Conservation (phyloP, 805 yeast genomes). For the Martiniozyma abietophila region DNA sequence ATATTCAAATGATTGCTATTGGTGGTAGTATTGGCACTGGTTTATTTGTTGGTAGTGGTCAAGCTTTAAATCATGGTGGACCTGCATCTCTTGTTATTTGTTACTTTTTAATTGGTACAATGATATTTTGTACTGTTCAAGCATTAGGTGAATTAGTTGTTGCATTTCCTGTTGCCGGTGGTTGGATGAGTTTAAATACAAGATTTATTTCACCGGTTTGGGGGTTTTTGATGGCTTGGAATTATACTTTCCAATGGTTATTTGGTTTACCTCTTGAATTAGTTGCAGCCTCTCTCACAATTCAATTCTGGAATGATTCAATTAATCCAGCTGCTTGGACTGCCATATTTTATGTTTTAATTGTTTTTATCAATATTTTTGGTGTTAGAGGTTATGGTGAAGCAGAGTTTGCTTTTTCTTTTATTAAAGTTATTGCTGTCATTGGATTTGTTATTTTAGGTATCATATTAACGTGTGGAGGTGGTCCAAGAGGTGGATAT, state of each 20-base stretch:
- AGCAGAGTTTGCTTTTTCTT: constrained; percentile 47
- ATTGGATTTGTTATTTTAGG: constrained; percentile 47
- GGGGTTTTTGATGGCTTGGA: constrained; percentile 54
- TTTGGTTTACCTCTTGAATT: constrained; percentile 42
- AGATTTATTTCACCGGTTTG: constrained; percentile 47
- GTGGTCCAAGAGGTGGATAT: constrained; percentile 49
- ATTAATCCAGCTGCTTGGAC: constrained; percentile 45
- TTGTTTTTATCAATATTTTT: constrained; percentile 41
- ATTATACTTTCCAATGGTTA: constrained; percentile 43
- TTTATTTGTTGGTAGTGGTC: constrained; percentile 62
- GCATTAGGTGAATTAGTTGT: constrained; percentile 54
- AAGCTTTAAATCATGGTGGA: constrained; percentile 51
- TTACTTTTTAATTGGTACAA: constrained; percentile 44
- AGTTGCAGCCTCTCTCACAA: constrained; percentile 43
- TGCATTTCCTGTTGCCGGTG: constrained; percentile 50
- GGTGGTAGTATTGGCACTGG: constrained; percentile 82
- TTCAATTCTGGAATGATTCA: constrained; percentile 35
- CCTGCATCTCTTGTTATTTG: constrained; percentile 58
- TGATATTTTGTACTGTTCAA: constrained; percentile 52
- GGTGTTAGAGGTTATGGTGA: constrained; percentile 62
- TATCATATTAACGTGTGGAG: constrained; percentile 47
- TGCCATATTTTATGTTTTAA: constrained; percentile 40
- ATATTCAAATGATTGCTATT: constrained; percentile 68
- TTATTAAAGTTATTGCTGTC: constrained; percentile 45
- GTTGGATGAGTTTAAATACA: constrained; percentile 46